Conservation (phyloP, 192 early-diverging fungal species). For the Backusella luteola region DNA sequence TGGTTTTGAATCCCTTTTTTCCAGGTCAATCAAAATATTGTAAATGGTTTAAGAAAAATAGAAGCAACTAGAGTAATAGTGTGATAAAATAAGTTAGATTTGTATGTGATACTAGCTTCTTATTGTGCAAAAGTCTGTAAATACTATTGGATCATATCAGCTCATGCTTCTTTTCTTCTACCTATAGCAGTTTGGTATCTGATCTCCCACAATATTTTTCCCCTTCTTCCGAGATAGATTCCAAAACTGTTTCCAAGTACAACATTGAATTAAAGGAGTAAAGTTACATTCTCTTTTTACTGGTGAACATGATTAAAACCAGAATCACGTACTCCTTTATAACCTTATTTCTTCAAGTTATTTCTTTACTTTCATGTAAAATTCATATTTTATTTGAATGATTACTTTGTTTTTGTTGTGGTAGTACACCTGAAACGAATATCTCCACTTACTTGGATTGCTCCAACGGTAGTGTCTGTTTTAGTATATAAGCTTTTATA, state of each 20-base stretch:
- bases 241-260: not conserved
- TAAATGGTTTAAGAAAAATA: too few relatives aligned
- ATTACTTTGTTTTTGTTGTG: not conserved
- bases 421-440: not conserved
- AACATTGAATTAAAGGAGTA: not conserved
- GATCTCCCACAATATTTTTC: not conserved
- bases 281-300: not conserved
- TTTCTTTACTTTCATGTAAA: not conserved
- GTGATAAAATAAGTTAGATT: too few relatives aligned
- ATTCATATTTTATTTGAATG: not conserved
- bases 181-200: not conserved
- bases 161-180: not conserved
- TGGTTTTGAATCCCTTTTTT: too few relatives aligned
- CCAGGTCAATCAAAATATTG: too few relatives aligned
- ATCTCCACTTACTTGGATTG: not conserved
- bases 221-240: not conserved
- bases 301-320: not conserved
- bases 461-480: not conserved
- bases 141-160: not conserved
- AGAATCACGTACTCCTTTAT: not conserved
- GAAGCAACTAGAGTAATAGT: too few relatives aligned
- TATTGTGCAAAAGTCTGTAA: not conserved
- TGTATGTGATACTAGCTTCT: not conserved
- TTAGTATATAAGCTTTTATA: not conserved
- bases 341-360: not conserved